Percentiles rank a stretch among this genome's conserved stretches.
Conservation (phyloP, 176 grass and related monocot species). For the Ensete ventricosum region DNA sequence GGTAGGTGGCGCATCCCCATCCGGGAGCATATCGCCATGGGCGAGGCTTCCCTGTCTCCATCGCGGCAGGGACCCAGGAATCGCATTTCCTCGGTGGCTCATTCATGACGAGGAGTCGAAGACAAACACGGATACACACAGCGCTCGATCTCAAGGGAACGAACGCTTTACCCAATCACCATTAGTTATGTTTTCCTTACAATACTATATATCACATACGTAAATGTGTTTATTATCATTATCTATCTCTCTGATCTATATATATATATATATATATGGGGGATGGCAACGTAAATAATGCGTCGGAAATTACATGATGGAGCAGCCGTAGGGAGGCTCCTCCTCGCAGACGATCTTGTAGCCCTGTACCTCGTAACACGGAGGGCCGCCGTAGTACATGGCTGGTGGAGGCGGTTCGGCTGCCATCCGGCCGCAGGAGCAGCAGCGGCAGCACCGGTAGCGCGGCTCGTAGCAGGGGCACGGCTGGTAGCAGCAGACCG, state of each 20-base stretch:
- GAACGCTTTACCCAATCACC: too few relatives aligned
- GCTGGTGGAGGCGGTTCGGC: background rate
- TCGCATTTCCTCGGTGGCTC: too few relatives aligned
- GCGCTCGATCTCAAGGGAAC: too few relatives aligned
- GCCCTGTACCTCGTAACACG: conserved; percentile 28
- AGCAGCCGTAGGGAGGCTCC: conserved; percentile 27
- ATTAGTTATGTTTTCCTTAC: too few relatives aligned
- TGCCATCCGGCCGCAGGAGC: conserved; percentile 12
- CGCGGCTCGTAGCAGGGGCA: conserved; percentile 42
- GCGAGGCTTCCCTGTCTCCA: too few relatives aligned
- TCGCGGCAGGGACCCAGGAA: too few relatives aligned
- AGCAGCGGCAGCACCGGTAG: conserved; percentile 35
- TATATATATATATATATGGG: too few relatives aligned
- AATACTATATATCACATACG: too few relatives aligned
- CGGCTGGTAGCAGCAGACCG: conserved; percentile 27
- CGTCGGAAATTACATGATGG: conserved; percentile 31
- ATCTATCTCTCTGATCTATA: too few relatives aligned
- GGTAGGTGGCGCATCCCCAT: background rate
- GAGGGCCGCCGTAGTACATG: conserved; percentile 27
- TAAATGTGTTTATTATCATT: too few relatives aligned
- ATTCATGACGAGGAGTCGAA: too few relatives aligned
- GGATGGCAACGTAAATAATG: background rate
- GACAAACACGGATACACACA: too few relatives aligned
- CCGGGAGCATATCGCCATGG: background rate
- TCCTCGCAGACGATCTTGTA: conserved; percentile 47